These are phyloP conservation scores for Didymella keratinophila DNA, from an alignment of 2,329 filamentous ascomycete genomes.

Conservation along the genomic window DNA sequence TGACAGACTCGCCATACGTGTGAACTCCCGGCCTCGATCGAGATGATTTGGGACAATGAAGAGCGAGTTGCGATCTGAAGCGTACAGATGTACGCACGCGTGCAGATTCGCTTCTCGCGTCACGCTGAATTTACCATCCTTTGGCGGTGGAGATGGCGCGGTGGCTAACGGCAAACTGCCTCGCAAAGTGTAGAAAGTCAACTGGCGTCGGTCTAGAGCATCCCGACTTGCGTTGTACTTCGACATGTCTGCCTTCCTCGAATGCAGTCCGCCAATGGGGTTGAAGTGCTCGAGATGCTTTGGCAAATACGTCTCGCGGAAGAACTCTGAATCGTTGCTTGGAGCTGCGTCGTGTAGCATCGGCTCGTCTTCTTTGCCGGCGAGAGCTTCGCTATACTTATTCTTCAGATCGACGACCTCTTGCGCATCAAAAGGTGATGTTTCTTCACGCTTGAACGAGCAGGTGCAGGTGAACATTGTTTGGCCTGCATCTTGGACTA, in stretches of 20 bases:
- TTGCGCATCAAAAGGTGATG: constrained; percentile 44
- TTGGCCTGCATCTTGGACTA: constrained; percentile 53
- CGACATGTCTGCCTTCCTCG: constrained; percentile 62
- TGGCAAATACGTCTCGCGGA: constrained; percentile 42
- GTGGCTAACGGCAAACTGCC: constrained; percentile 44
- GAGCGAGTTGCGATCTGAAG: constrained; percentile 64
- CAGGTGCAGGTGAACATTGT: constrained; percentile 62
- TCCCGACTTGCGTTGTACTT: constrained; percentile 53
- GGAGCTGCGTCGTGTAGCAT: constrained; percentile 36
- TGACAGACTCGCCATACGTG: constrained; percentile 43
- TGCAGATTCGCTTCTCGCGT: constrained; percentile 59
- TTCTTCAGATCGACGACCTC: constrained; percentile 46
- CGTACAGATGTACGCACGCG: constrained; percentile 65
- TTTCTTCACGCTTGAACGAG: constrained; percentile 61
- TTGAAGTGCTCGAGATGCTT: constrained; percentile 50
- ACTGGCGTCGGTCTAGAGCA: constrained; percentile 48
- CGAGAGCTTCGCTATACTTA: constrained; percentile 46
- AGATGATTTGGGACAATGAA: constrained; percentile 60
- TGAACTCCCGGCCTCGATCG: constrained; percentile 32
- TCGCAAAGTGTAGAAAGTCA: constrained; percentile 45
- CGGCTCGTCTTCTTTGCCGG: constrained; percentile 44
- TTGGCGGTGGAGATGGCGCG: constrained; percentile 33
- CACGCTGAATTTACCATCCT: constrained; percentile 1
- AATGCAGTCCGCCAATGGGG: constrained; percentile 55
- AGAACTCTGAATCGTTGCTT: constrained; percentile 33